Conservation (phyloP, 176 grass and related monocot species). For the Panicum miliaceum region DNA sequence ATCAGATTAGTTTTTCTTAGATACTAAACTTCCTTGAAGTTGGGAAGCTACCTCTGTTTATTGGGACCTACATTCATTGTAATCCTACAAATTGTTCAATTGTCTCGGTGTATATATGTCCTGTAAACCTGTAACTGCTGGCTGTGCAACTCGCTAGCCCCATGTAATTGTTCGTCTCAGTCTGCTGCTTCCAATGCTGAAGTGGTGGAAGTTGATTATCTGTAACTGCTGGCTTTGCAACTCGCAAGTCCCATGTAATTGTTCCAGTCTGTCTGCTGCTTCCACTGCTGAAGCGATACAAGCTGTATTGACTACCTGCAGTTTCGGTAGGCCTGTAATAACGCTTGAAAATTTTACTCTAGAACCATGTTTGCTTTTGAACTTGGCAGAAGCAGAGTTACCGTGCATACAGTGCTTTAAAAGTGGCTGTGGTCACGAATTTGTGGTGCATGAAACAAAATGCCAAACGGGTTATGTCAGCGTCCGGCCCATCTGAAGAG, state of each 20-base stretch:
- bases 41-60: constrained; percentile 27
- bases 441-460: not conserved
- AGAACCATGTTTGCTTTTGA: not conserved
- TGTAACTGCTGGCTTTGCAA: constrained; percentile 1
- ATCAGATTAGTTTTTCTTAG: constrained; percentile 35
- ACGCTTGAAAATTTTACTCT: not conserved
- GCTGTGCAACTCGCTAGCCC: not conserved
- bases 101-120: constrained; percentile 38
- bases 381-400: not conserved
- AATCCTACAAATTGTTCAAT: constrained; percentile 27
- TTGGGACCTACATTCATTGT: constrained; percentile 29
- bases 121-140: not conserved
- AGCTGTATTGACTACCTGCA: not conserved
- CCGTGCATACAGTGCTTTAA: too few species aligned
- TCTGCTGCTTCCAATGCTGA: not conserved
- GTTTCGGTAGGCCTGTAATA: not conserved
- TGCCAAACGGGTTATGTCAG: not conserved
- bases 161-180: constrained; percentile 22
- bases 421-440: too few species aligned
- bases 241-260: constrained; percentile 19
- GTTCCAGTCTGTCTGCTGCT: not conserved
- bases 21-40: constrained; percentile 10
- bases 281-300: constrained; percentile 19
- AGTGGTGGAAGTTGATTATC: constrained; percentile 19
- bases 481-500: not conserved